Evolutionary conservation across 306 rosid genomes (phyloP).

Genomic region (Lupinus albus): DNA sequence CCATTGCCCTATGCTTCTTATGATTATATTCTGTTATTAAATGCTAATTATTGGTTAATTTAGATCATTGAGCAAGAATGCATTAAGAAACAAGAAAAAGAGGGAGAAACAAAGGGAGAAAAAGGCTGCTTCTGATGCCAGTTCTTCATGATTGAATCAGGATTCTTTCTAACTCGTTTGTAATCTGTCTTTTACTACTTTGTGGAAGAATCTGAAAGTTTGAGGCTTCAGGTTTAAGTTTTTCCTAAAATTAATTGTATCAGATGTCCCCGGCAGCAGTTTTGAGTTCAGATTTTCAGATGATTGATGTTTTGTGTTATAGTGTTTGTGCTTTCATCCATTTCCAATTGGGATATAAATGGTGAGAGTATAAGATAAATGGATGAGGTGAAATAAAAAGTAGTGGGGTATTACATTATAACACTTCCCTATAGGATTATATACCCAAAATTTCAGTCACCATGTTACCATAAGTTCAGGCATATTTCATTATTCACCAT

Average conservation of each 20-base stretch:
- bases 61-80: constrained; percentile 82
- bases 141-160: constrained; percentile 47
- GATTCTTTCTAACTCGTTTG: neutral
- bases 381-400: too few species aligned
- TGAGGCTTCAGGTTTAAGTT: constrained; percentile 17
- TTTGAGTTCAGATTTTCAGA: constrained; percentile 39
- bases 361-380: neutral
- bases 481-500: neutral
- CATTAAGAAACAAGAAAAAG: constrained; percentile 86
- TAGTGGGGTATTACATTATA: neutral
- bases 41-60: constrained; percentile 37
- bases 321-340: constrained; percentile 19
- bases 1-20: constrained; percentile 11
- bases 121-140: constrained; percentile 60
- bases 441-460: too few species aligned
- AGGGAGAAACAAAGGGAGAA: constrained; percentile 93
- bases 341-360: neutral
- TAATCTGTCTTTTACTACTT: neutral
- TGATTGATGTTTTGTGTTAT: neutral
- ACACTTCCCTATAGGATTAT: neutral
- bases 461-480: neutral
- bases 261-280: constrained; percentile 1
- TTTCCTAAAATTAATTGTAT: constrained; percentile 34
- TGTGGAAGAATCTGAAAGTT: constrained; percentile 15
- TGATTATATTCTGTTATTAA: constrained; percentile 33